These are phyloP conservation scores for Candida freyschussii DNA, from an alignment of 1,139 yeast species.

Conservation along the genomic window DNA sequence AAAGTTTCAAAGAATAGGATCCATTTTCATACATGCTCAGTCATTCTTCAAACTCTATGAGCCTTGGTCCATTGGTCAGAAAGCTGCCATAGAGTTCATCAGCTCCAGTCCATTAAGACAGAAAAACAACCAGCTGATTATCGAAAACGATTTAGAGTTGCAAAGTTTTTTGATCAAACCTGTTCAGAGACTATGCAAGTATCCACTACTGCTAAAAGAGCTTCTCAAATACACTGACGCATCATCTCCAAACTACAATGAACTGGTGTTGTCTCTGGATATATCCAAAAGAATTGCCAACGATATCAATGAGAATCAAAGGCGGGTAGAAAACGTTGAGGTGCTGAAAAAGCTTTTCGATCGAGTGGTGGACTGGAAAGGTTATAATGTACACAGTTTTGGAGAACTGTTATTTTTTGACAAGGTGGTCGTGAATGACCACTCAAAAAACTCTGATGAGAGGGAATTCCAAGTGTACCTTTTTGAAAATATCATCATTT, in stretches of 20 bases:
- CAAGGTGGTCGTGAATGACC: constrained; percentile 68
- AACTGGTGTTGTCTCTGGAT: constrained; percentile 62
- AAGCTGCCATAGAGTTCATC: constrained; percentile 79
- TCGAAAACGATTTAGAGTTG: constrained; percentile 84
- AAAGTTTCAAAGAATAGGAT: constrained; percentile 80
- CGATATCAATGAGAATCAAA: constrained; percentile 88
- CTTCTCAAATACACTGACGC: constrained; percentile 59
- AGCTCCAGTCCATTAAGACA: constrained; percentile 57
- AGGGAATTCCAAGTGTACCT: constrained; percentile 86
- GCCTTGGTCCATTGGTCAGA: constrained; percentile 85
- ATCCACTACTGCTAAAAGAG: constrained; percentile 78
- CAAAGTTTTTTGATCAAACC: constrained; percentile 91
- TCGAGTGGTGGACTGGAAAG: constrained; percentile 88
- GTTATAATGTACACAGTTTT: constrained; percentile 76
- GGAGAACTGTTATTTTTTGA: constrained; percentile 85
- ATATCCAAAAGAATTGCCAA: constrained; percentile 74
- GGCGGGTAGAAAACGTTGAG: constrained; percentile 83
- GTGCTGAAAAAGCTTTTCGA: constrained; percentile 63
- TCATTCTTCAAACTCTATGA: constrained; percentile 86
- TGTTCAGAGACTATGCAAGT: constrained; percentile 89
- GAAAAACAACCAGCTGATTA: constrained; percentile 49
- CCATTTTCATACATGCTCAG: constrained; percentile 77
- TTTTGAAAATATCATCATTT: constrained; percentile 80
- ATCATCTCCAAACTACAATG: constrained; percentile 56
- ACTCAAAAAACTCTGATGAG: constrained; percentile 47